Base-by-base conservation (phyloP, 2,329 filamentous ascomycete species). In the Arthrobotrys musiformis region DNA sequence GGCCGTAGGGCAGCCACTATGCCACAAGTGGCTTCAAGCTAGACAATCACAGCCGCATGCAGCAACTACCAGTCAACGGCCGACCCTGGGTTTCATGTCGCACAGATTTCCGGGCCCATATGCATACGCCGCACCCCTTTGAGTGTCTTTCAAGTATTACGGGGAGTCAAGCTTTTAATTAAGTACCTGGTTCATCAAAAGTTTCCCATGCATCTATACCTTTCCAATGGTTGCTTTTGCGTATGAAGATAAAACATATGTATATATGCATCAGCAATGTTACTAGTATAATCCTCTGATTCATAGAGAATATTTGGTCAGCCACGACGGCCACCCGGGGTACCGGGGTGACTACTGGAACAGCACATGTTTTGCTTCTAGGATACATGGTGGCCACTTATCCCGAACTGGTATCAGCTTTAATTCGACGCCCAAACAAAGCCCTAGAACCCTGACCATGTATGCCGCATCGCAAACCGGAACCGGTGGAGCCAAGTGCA, bases 391-490 rank as follows among this genome's bases (percentile, higher is more conserved):
- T 17, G 40, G 2, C 40, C 40, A 42, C 19, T 40, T 42, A 50
- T 35, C n/a, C 3, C n/a, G 13, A 17, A 50, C 22, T 35, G 9
- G 26, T 33, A n/a, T 48, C 58, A 33, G 44, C 56, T 9, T 40
- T 37, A 28, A 40, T 40, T 9, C 42, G 33, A 28, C 28, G 15
- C 30, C 48, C 35, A 48, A 58, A 19, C 35, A 22, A 26, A 19
- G 44, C 11, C 44, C 26, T 60, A 17, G 28, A 63, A 58, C 70
- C 63, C 22, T 63, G 26, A 33, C 17, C 70, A 30, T 58, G 37
- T 58, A 75, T 74, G 37, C 72, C 50, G 72, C 72, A 76, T 76
- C 54, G 64, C 72, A 56, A 37, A 64, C 48, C 64, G 72, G 64
- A 69, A 69, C 60, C 40, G 30, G 48, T 64, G 64, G 56, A 54